A percentile compares a stretch with the other conserved stretches of the same genome.
Evolutionary conservation across 2,329 filamentous ascomycete species (phyloP).

Genomic region (Monosporascus sp.): DNA sequence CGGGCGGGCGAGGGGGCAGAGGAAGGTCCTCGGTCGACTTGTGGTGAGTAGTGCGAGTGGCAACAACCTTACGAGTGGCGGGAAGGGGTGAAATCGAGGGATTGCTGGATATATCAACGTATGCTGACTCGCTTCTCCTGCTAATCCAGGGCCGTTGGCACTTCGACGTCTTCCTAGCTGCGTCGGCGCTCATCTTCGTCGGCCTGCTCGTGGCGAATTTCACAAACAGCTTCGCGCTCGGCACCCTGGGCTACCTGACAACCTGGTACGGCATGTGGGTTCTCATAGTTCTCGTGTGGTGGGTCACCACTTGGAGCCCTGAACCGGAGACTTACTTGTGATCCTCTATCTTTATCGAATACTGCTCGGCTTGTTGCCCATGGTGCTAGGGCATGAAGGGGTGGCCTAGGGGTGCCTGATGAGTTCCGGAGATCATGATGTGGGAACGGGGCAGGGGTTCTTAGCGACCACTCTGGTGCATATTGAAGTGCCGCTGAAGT

Average conservation of each 20-base stretch:
- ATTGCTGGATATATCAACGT: background rate
- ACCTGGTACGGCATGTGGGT: constrained; percentile 14
- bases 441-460: too few relatives aligned
- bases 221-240: constrained; percentile 6
- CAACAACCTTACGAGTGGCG: too few relatives aligned
- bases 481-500: too few relatives aligned
- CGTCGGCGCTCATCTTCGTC: constrained; percentile 6
- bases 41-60: constrained; percentile 4
- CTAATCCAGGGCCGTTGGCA: constrained; percentile 8
- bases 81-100: too few relatives aligned
- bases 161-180: constrained; percentile 9
- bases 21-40: constrained; percentile 4
- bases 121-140: background rate
- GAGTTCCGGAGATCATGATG: too few relatives aligned
- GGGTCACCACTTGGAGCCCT: constrained; percentile 8
- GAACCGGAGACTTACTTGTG: constrained; percentile 6
- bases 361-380: too few relatives aligned
- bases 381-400: too few relatives aligned
- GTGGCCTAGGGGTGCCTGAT: too few relatives aligned
- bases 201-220: background rate
- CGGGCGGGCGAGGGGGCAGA: constrained; percentile 5
- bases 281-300: constrained; percentile 8
- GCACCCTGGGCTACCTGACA: constrained; percentile 4
- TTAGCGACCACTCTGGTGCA: too few relatives aligned
- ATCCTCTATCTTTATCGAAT: background rate